These are phyloP conservation scores for Fragilaria radians DNA, from an alignment of 108 stramenopile genomes.

Conservation along the genomic window DNA sequence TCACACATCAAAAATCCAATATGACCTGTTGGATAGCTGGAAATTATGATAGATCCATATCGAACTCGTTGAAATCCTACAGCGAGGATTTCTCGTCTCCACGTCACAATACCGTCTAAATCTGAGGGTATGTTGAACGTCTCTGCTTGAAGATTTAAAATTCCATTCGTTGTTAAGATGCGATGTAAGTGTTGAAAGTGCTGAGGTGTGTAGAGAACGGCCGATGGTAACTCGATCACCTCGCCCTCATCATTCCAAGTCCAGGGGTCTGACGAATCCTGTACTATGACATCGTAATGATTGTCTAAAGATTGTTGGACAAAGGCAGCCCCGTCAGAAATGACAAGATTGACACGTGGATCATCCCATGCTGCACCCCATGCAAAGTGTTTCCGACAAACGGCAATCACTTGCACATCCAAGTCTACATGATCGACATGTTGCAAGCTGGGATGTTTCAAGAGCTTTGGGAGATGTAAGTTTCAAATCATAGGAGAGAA, in stretches of 20 bases:
- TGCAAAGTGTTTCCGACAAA: constrained; percentile 50
- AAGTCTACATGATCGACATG: constrained; percentile 80
- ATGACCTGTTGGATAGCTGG: constrained; percentile 72
- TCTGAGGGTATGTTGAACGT: constrained; percentile 73
- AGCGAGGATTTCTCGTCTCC: constrained; percentile 41
- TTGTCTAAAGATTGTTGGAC: constrained; percentile 23
- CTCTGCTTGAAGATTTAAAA: constrained; percentile 66
- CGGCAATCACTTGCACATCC: constrained; percentile 61
- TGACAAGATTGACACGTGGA: constrained; percentile 48
- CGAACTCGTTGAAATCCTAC: constrained; percentile 50
- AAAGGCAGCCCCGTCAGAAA: constrained; percentile 70
- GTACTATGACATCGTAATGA: constrained; percentile 75
- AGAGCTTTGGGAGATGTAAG: constrained; percentile 26
- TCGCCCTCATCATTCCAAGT: constrained; percentile 44
- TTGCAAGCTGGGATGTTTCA: constrained; percentile 46
- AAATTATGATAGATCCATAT: constrained; percentile 62
- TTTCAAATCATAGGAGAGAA: no score
- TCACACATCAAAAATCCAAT: constrained; percentile 73
- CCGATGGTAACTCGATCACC: constrained; percentile 45
- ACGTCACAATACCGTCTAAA: constrained; percentile 45
- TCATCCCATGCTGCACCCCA: constrained; percentile 76
- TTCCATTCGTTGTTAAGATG: constrained; percentile 45
- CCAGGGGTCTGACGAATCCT: constrained; percentile 77
- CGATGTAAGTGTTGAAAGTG: constrained; percentile 51
- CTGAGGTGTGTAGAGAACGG: constrained; percentile 43